Evolutionary conservation across 306 rosid genomes (phyloP).

Genomic region (Corylus heterophylla): DNA sequence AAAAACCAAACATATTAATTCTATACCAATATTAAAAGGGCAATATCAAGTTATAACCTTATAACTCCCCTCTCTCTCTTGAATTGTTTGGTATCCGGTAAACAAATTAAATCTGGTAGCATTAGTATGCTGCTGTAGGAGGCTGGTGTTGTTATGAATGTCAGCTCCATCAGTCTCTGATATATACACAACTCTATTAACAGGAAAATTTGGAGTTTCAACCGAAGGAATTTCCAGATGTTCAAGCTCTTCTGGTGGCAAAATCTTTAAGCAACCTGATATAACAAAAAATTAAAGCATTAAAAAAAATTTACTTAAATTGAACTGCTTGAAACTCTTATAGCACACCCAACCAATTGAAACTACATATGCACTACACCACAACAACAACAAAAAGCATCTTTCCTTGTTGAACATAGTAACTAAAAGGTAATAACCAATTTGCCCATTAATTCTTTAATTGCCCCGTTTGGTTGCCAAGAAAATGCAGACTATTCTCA

Average conservation of each 20-base stretch:
- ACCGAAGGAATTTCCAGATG: conserved; percentile 57
- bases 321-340: neutral
- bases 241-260: conserved; percentile 80
- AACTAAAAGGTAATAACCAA: neutral
- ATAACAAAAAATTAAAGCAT: conserved; percentile 1
- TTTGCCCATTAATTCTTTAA: too few relatives aligned
- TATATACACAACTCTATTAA: conserved; percentile 46
- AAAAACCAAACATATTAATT: neutral
- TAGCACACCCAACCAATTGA: neutral
- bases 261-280: conserved; percentile 84
- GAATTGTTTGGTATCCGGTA: conserved; percentile 81
- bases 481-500: neutral
- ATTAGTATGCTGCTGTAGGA: conserved; percentile 45
- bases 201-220: conserved; percentile 41
- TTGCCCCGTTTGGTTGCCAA: neutral
- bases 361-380: neutral
- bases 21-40: conserved; percentile 9
- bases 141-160: conserved; percentile 34
- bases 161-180: conserved; percentile 40
- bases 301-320: too few relatives aligned
- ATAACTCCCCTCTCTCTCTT: conserved; percentile 63
- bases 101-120: conserved; percentile 65
- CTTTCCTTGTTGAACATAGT: neutral
- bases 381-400: neutral
- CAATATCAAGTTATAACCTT: conserved; percentile 52